A percentile compares a stretch with the other conserved stretches of the same genome.
Evolutionary conservation across 2,329 filamentous ascomycete species (phyloP).

Genomic region (Lithohypha guttulata): DNA sequence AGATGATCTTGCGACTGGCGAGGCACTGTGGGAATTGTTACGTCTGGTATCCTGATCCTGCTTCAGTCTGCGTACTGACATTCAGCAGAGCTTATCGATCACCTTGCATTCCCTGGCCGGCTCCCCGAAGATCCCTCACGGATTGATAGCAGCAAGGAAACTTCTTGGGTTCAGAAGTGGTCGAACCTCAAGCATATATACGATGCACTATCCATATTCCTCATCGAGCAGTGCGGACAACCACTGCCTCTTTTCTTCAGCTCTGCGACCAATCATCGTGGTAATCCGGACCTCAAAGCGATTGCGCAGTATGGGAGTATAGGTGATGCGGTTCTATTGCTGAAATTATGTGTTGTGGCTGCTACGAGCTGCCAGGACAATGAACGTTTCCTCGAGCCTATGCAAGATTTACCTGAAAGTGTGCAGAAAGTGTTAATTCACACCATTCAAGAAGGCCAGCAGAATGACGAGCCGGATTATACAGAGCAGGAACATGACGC

Average conservation of each 20-base stretch:
- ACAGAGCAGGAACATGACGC: slow-evolving; percentile 29
- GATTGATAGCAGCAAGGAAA: slow-evolving; percentile 23
- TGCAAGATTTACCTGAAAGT: slow-evolving; percentile 33
- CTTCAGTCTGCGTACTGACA: slow-evolving; percentile 10
- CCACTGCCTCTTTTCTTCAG: slow-evolving; percentile 26
- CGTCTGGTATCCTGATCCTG: slow-evolving; percentile 14
- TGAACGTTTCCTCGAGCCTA: slow-evolving; percentile 43
- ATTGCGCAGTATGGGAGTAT: slow-evolving; percentile 35
- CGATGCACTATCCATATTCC: slow-evolving; percentile 36
- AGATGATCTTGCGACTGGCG: slow-evolving; percentile 34
- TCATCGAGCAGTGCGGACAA: slow-evolving; percentile 36
- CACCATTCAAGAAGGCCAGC: slow-evolving; percentile 37
- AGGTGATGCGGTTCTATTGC: slow-evolving; percentile 42
- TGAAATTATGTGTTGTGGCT: slow-evolving; percentile 53
- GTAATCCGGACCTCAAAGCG: slow-evolving; percentile 35
- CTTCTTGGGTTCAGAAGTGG: slow-evolving; percentile 35
- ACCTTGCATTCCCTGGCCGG: slow-evolving; percentile 37
- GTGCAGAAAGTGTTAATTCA: slow-evolving; percentile 37
- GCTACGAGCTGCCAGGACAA: slow-evolving; percentile 49
- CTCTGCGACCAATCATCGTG: slow-evolving; percentile 27
- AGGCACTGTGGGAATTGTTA: slow-evolving; percentile 37
- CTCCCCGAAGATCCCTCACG: slow-evolving; percentile 33
- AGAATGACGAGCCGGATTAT: slow-evolving; percentile 19
- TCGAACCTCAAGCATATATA: slow-evolving; percentile 40
- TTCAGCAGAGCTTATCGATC: slow-evolving; percentile 36